phyloP scores from a whole-genome alignment of 495 filamentous ascomycete species.

The Penicillium nucicola region DNA sequence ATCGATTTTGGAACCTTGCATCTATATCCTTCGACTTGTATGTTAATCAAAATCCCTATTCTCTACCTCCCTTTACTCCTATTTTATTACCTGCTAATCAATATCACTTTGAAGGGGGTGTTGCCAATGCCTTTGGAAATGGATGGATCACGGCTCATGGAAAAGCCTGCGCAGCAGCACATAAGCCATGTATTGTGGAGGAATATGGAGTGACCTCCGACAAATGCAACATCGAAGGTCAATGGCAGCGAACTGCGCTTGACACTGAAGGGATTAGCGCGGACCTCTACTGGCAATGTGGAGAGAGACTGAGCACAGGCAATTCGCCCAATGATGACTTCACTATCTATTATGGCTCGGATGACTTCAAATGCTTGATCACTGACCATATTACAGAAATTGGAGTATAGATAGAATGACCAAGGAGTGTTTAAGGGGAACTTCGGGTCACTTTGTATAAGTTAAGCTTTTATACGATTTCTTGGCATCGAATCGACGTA shows the following conservation, averaged over 20 bases:
- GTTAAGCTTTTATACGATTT: too few species aligned
- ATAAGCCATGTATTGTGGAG: conserved; percentile 67
- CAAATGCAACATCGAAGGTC: conserved; percentile 43
- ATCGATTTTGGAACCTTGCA: conserved; percentile 70
- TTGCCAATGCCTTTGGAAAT: conserved; percentile 41
- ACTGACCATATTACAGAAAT: conserved; percentile 51
- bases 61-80: conserved; percentile 19
- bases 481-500: too few species aligned
- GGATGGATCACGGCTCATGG: conserved; percentile 63
- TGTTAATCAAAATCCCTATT: conserved; percentile 5
- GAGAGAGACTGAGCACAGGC: conserved; percentile 52
- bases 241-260: conserved; percentile 58
- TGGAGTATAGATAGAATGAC: too few species aligned
- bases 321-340: conserved; percentile 59
- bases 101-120: conserved; percentile 29
- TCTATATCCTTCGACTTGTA: conserved; percentile 55
- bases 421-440: too few species aligned
- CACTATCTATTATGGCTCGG: conserved; percentile 56
- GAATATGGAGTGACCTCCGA: conserved; percentile 57
- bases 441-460: too few species aligned
- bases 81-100: background rate
- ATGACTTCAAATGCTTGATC: conserved; percentile 54
- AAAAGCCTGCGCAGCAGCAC: conserved; percentile 47
- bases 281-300: conserved; percentile 68
- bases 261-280: conserved; percentile 48